Percentiles rank a stretch among this genome's conserved stretches.
Conservation (phyloP, 495 filamentous ascomycete genomes). For the Astrothelium macrocarpum region DNA sequence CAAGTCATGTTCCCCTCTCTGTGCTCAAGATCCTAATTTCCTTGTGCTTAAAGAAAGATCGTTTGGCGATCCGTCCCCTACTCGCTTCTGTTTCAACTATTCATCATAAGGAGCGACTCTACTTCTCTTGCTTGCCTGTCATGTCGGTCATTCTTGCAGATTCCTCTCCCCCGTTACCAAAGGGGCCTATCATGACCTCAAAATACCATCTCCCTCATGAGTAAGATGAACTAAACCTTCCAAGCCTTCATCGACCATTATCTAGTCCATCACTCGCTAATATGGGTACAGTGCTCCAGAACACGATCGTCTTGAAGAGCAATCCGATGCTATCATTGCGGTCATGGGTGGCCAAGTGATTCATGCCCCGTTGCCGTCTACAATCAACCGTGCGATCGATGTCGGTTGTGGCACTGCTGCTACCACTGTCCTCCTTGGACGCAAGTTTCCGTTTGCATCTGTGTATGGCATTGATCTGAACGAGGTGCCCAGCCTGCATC, state of each 20-base stretch:
- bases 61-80: background rate
- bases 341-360: slow-evolving; percentile 1
- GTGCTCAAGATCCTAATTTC: background rate
- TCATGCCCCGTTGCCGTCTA: background rate
- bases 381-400: slow-evolving; percentile 9
- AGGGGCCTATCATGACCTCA: background rate
- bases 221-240: background rate
- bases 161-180: background rate
- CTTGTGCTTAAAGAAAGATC: background rate
- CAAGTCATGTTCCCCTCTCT: background rate
- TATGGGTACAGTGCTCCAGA: background rate
- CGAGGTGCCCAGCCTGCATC: slow-evolving; percentile 5
- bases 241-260: background rate
- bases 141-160: background rate
- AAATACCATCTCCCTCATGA: slow-evolving; percentile 1
- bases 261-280: background rate
- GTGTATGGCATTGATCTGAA: slow-evolving; percentile 12
- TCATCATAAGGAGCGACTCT: background rate
- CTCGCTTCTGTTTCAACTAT: background rate
- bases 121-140: background rate
- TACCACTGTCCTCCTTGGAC: slow-evolving; percentile 7
- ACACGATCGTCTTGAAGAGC: background rate
- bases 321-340: background rate
- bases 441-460: slow-evolving; percentile 7
- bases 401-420: slow-evolving; percentile 16